A percentile compares a stretch with the other conserved stretches of the same genome.
These are phyloP conservation scores for Pichia occidentalis DNA, from an alignment of 805 yeast species.

Conservation along the genomic window DNA sequence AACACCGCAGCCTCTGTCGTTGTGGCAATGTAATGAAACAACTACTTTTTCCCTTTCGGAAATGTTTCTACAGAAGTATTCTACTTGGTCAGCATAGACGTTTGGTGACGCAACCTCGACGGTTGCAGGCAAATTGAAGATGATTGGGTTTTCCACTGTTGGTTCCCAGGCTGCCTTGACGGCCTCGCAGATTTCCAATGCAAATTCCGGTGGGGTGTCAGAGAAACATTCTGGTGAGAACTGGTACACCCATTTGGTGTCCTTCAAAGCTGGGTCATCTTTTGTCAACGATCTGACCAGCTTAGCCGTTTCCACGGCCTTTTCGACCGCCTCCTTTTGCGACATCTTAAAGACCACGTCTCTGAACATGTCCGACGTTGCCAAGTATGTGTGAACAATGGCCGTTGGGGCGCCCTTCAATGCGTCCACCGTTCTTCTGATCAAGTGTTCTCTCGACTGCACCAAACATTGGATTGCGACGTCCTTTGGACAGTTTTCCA, in stretches of 20 bases:
- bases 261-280: slow-evolving; percentile 60
- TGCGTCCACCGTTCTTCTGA: slow-evolving; percentile 68
- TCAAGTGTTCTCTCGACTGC: slow-evolving; percentile 69
- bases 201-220: slow-evolving; percentile 68
- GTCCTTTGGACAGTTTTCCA: slow-evolving; percentile 71
- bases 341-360: slow-evolving; percentile 72
- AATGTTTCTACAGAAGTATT: slow-evolving; percentile 62
- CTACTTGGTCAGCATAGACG: slow-evolving; percentile 75
- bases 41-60: slow-evolving; percentile 65
- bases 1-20: slow-evolving; percentile 79
- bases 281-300: slow-evolving; percentile 64
- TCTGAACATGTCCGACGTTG: slow-evolving; percentile 69
- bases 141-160: slow-evolving; percentile 63
- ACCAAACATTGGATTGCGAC: slow-evolving; percentile 68
- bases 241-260: slow-evolving; percentile 64
- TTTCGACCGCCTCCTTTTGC: slow-evolving; percentile 56
- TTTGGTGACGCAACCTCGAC: slow-evolving; percentile 74
- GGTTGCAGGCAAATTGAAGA: slow-evolving; percentile 76
- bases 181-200: slow-evolving; percentile 72
- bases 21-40: slow-evolving; percentile 69
- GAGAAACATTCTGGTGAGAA: slow-evolving; percentile 76
- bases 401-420: slow-evolving; percentile 69
- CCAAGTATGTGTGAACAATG: slow-evolving; percentile 65
- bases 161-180: slow-evolving; percentile 78
- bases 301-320: slow-evolving; percentile 66